phyloP scores from a whole-genome alignment of 345 rosid genomes.

The Microthlaspi erraticum region DNA sequence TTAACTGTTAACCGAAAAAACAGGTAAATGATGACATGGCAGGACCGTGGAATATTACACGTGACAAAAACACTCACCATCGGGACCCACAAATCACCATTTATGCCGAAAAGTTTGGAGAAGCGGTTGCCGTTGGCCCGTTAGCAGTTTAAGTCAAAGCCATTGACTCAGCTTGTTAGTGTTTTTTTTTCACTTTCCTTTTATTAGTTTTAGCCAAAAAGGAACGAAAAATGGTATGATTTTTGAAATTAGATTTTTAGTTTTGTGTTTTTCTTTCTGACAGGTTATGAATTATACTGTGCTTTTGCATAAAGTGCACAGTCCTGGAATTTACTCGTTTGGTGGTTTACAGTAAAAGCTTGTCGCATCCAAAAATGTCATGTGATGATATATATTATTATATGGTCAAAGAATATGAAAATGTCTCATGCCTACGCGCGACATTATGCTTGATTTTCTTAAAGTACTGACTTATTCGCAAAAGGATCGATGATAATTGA shows the following conservation, averaged over 20 bases:
- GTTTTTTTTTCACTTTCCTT: not conserved
- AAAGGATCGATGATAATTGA: conserved; percentile 7
- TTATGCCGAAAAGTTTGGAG: conserved; percentile 38
- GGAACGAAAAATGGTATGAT: not conserved
- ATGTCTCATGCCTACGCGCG: conserved; percentile 12
- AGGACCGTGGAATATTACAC: conserved; percentile 18
- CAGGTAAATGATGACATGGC: conserved; percentile 25
- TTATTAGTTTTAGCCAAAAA: not conserved
- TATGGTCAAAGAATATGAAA: conserved; percentile 37
- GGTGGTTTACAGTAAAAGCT: conserved; percentile 41
- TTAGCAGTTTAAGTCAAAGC: conserved; percentile 39
- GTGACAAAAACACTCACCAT: conserved; percentile 11
- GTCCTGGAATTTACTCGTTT: conserved; percentile 41
- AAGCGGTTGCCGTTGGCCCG: conserved; percentile 41
- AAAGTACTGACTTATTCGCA: not conserved
- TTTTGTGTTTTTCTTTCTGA: not conserved
- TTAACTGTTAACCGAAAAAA: not conserved
- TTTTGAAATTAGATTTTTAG: conserved; percentile 11
- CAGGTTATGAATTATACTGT: not conserved
- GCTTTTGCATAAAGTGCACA: conserved; percentile 22
- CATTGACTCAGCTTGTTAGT: conserved; percentile 7
- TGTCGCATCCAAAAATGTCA: conserved; percentile 36
- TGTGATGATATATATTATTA: conserved; percentile 38
- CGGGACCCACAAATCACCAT: conserved; percentile 34
- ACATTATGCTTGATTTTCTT: conserved; percentile 14